Base-by-base conservation (phyloP, 768 basidiomycete species). In the Phaeolepiota aurea region DNA sequence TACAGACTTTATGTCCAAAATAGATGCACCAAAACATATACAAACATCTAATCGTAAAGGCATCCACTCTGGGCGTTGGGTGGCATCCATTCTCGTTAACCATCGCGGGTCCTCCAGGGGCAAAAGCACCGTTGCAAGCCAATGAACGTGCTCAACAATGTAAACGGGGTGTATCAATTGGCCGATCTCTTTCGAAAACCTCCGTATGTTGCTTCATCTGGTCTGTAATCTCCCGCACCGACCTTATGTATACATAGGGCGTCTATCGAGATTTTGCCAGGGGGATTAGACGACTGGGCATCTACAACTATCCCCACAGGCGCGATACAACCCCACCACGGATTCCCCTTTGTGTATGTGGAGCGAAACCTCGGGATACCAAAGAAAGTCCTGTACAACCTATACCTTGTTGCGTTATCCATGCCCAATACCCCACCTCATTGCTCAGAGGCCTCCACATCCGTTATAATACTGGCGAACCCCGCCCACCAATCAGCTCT, bases 401-500 rank as follows among this genome's bases (percentile, higher is more conserved):
- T 77, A 1, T 86, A 83, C 52, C 44, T 76, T 7, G 47, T 56
- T 3, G 73, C 76, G 12, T 41, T 68, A 3, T 28, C 42, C 10
- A 44, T 64, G 21, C 48, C 50, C 40, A 41, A 42, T 38, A 38
- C 48, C 20, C 44, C 53, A 15, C 32, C 42, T 7, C 38, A 53
- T 44, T 39, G 46, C 36, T 23, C 66, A 15, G 48, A 53, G 4
- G 50, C 48, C 34, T 63, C 69, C 1, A 66, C 77, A 0, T 61
- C 64, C 25, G 52, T 79, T 37, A 61, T 85, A n/a, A 52, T 84
- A 3, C 63, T 85, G 20, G 65, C 72, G 25, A 86, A 85, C 56
- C 77, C 84, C 21, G 78, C 77, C 0, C 77, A 86, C 50, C 75
- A 77, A 43, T 79, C 82, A 15, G 82, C 81, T 2, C 58, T 84